Evolutionary conservation across 257 asterid species (phyloP), one percentile per base, ranked within the genome.

Genomic region (Voacanga thouarsii): DNA sequence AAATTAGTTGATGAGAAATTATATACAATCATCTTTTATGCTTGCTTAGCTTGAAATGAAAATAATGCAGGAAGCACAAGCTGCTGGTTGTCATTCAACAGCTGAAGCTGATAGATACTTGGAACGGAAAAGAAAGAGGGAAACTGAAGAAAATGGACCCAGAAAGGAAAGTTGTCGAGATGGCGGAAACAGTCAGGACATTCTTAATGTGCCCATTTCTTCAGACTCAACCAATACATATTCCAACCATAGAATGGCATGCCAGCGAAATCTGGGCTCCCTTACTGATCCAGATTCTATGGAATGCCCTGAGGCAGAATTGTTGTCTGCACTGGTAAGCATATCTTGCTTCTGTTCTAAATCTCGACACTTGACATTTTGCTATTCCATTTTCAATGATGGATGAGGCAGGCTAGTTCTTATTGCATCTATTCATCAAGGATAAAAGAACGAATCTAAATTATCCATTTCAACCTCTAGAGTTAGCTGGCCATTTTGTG

Each of bases 301-400:
- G 56, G 77, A 90, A 7, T 45, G 84, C 78, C 83, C 92, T 26
- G 91, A 87, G 61, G 88, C 82, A 79, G 84, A 74, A 44, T 75
- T 90, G 69, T 85, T 94, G 51, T 88, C 98, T 67, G 94, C 90
- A 81, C 81, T 85, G 61, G 98, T 94, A 89, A 89, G 97, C 83
- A 41, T 57, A 53, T 50, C 15, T 50, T 16, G 45, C 77, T 78
- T 73, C 74, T 43, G 2, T 68, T 59, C 75, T 47, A 12, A 6
- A 28, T 30, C 26, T 1, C 1, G 56, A 18, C 15, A 63, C 16
- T 72, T 64, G 66, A 11, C 30, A 47, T 39, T 51, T 49, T 65
- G 18, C 59, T 12, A 47, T 39, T 9, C 44, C 75, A 16, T 63
- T 75, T 66, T 75, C 77, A 57, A 44, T 5, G 2, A 14, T 57